Conservation (phyloP, 2,329 filamentous ascomycete genomes). For the Tolypocladium guangdongense region DNA sequence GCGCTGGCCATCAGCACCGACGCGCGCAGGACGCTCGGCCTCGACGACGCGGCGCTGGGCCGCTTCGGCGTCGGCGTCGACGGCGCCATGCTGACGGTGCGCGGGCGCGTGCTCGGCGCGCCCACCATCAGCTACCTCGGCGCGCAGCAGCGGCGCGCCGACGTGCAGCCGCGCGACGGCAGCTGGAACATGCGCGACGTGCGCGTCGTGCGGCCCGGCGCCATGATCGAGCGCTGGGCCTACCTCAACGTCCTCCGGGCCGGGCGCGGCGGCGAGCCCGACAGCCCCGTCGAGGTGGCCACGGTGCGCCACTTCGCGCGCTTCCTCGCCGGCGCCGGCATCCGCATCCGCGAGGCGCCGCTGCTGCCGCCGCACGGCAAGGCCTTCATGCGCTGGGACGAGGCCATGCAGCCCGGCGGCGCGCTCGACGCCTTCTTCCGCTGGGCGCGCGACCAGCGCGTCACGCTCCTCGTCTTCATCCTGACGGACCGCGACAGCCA, state of each 20-base stretch:
- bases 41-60: slow-evolving; percentile 36
- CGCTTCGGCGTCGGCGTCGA: slow-evolving; percentile 54
- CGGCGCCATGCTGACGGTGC: slow-evolving; percentile 56
- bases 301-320: slow-evolving; percentile 22
- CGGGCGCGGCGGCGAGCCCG: background rate
- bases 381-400: slow-evolving; percentile 2
- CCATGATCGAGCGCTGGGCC: slow-evolving; percentile 36
- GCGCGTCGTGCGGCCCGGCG: slow-evolving; percentile 42
- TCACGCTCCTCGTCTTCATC: slow-evolving; percentile 50
- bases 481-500: slow-evolving; percentile 38
- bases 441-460: slow-evolving; percentile 16
- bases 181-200: slow-evolving; percentile 58
- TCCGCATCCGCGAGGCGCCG: slow-evolving; percentile 21
- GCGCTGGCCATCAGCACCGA: slow-evolving; percentile 51
- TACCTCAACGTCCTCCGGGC: slow-evolving; percentile 29
- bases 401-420: slow-evolving; percentile 2
- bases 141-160: slow-evolving; percentile 8
- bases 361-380: slow-evolving; percentile 4
- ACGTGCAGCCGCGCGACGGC: slow-evolving; percentile 33
- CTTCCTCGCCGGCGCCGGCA: slow-evolving; percentile 28
- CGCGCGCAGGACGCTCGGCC: slow-evolving; percentile 45
- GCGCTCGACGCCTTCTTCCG: slow-evolving; percentile 21
- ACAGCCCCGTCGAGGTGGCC: slow-evolving; percentile 3
- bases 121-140: slow-evolving; percentile 50
- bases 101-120: slow-evolving; percentile 53